Conservation (phyloP, 495 filamentous ascomycete genomes). For the Neurospora pannonica region DNA sequence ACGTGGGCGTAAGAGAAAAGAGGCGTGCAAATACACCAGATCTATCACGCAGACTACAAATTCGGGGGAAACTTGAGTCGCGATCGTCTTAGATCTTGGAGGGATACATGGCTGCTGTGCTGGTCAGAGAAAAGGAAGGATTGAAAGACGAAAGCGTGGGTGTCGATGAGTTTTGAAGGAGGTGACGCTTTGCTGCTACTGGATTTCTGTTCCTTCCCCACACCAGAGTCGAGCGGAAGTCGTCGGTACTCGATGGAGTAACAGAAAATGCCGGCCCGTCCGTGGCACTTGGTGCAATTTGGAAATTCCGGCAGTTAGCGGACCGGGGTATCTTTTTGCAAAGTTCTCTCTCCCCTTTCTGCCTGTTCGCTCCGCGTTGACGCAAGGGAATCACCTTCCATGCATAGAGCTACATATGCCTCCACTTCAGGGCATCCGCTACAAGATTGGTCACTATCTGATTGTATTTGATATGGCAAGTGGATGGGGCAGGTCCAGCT, state of each 20-base stretch:
- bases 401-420: neutral
- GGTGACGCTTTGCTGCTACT: neutral
- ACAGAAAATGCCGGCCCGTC: neutral
- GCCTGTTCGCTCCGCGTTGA: neutral
- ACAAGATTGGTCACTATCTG: neutral
- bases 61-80: neutral
- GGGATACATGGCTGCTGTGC: neutral
- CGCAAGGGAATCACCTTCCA: neutral
- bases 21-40: neutral
- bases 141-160: neutral
- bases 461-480: neutral
- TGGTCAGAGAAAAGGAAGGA: neutral
- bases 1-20: neutral
- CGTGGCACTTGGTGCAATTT: neutral
- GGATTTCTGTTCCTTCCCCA: neutral
- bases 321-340: neutral
- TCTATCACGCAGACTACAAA: slow-evolving; percentile 1
- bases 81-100: neutral
- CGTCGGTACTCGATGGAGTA: neutral
- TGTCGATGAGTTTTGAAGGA: neutral
- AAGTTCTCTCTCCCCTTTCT: neutral
- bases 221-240: neutral
- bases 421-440: neutral
- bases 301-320: neutral
- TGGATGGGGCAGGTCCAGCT: neutral